These are phyloP conservation scores for Pseudocercospora eumusae DNA, from an alignment of 2,329 filamentous ascomycete genomes.

Conservation along the genomic window DNA sequence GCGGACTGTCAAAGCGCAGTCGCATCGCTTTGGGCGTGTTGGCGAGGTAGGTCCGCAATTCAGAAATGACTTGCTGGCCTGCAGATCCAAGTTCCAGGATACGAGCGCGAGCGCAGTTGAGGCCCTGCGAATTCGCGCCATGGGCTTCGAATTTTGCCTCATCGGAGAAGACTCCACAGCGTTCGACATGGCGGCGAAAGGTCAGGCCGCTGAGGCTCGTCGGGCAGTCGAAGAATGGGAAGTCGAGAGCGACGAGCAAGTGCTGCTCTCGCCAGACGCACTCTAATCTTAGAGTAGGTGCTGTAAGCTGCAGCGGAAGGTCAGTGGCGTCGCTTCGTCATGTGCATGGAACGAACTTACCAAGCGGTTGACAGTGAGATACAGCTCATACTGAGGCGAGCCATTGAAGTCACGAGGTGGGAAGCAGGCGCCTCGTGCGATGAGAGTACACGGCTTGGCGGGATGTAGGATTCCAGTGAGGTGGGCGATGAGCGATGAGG, in stretches of 20 bases:
- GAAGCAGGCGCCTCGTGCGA: conserved; percentile 1
- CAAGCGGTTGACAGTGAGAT: conserved; percentile 12
- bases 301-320: conserved; percentile 13
- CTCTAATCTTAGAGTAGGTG: conserved; percentile 19
- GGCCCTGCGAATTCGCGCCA: conserved; percentile 16
- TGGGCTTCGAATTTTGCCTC: conserved; percentile 13
- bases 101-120: conserved; percentile 13
- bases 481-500: conserved; percentile 3
- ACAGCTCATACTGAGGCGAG: not conserved
- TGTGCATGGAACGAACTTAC: conserved; percentile 5
- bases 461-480: conserved; percentile 13
- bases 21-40: conserved; percentile 9
- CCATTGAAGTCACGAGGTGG: not conserved
- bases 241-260: conserved; percentile 7
- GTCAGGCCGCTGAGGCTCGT: conserved; percentile 3
- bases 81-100: conserved; percentile 4
- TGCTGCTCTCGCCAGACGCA: conserved; percentile 7
- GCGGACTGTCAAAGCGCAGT: conserved; percentile 13
- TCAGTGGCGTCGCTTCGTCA: conserved; percentile 6
- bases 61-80: conserved; percentile 2
- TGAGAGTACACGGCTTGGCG: conserved; percentile 13
- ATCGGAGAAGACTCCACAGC: conserved; percentile 5
- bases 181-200: not conserved
- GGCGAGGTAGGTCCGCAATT: conserved; percentile 10
- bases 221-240: conserved; percentile 5